A percentile compares a stretch with the other conserved stretches of the same genome.
Evolutionary conservation across 495 filamentous ascomycete genomes (phyloP).

Genomic region (Daldinia grandis): DNA sequence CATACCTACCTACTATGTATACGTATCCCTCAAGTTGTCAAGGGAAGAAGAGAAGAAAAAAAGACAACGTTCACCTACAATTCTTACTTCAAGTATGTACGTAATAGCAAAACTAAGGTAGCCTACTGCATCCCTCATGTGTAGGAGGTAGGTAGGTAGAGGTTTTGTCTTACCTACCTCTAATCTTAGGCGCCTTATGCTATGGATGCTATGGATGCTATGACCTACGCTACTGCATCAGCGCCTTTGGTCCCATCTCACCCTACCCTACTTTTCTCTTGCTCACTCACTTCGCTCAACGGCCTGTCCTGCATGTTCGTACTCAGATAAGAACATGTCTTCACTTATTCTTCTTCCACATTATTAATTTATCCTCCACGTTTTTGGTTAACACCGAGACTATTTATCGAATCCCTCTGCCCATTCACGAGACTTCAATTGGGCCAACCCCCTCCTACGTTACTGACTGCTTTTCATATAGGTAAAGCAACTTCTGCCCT

Average conservation of each 20-base stretch:
- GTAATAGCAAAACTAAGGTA: constrained; percentile 28
- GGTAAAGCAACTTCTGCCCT: constrained; percentile 8
- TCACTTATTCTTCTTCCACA: constrained; percentile 4
- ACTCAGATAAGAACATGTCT: constrained; percentile 25
- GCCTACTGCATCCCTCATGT: background rate
- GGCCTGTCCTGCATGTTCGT: background rate
- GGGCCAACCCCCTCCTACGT: constrained; percentile 2
- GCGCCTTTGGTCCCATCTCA: constrained; percentile 25
- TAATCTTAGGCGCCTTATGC: constrained; percentile 6
- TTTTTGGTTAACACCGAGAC: background rate
- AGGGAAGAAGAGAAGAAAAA: constrained; percentile 3
- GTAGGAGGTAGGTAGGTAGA: background rate
- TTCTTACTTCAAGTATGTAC: constrained; percentile 15
- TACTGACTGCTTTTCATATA: constrained; percentile 22
- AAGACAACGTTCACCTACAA: background rate
- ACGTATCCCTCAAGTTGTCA: background rate
- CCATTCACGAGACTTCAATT: constrained; percentile 17
- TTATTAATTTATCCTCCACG: constrained; percentile 2
- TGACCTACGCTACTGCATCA: constrained; percentile 32
- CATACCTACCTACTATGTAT: constrained; percentile 6
- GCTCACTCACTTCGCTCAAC: background rate
- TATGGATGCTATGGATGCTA: constrained; percentile 1
- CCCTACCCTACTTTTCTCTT: constrained; percentile 7
- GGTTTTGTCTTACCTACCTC: constrained; percentile 14
- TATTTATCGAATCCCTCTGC: constrained; percentile 8